Conservation (phyloP, 768 basidiomycete genomes). For the Mycena venus region DNA sequence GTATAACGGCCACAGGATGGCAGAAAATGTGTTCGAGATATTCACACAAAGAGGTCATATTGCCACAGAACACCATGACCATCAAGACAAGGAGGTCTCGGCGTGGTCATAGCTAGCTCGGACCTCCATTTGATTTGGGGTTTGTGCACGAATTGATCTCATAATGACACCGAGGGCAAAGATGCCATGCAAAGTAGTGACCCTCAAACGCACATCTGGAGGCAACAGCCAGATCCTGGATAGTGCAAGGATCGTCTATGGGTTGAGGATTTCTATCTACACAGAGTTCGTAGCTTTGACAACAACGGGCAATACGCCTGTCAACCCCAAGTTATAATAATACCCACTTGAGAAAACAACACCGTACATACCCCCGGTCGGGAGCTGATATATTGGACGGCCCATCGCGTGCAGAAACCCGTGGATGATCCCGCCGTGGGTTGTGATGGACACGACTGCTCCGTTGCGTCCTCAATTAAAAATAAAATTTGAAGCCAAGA, state of each 20-base stretch:
- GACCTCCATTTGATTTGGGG: too few species aligned
- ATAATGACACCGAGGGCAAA: too few species aligned
- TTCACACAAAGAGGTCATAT: too few species aligned
- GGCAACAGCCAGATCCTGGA: background rate
- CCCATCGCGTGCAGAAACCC: conserved; percentile 65
- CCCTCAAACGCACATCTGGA: too few species aligned
- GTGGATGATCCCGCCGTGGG: conserved; percentile 74
- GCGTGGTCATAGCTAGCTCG: too few species aligned
- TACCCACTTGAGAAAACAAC: background rate
- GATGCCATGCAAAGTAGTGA: too few species aligned
- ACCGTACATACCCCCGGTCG: conserved; percentile 74
- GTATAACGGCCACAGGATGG: too few species aligned
- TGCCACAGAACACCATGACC: too few species aligned
- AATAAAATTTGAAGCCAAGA: background rate
- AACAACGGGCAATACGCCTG: conserved; percentile 42
- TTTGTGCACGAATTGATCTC: too few species aligned
- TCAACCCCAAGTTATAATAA: background rate
- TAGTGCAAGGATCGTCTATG: background rate
- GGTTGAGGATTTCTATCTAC: background rate
- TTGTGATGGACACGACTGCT: conserved; percentile 75
- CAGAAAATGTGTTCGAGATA: too few species aligned
- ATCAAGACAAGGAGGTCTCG: too few species aligned
- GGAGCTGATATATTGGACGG: conserved; percentile 59
- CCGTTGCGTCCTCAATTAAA: background rate
- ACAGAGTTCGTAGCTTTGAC: conserved; percentile 29